Evolutionary conservation across 192 early-diverging fungal species (phyloP).

Genomic region (Rhizophagus sp.): DNA sequence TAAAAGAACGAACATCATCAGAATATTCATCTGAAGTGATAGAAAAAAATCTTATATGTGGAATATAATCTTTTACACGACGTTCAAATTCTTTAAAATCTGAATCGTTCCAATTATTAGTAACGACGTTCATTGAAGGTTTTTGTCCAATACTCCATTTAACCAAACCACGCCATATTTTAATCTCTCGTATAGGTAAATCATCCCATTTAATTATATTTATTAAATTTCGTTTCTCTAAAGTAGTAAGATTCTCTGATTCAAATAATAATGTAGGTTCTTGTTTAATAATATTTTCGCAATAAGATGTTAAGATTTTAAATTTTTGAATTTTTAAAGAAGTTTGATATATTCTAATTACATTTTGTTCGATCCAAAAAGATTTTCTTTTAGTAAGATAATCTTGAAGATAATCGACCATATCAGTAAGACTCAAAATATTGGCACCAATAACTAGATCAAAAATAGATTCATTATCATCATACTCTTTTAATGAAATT

Average conservation of each 20-base stretch:
- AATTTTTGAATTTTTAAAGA: not conserved
- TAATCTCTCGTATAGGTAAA: not conserved
- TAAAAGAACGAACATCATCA: not conserved
- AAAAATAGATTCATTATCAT: not conserved
- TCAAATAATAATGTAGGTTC: conserved; percentile 1
- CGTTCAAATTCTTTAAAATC: not conserved
- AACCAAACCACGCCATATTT: not conserved
- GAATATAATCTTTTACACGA: not conserved
- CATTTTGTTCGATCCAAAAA: not conserved
- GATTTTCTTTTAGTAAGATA: not conserved
- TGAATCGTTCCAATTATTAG: not conserved
- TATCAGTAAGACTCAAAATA: not conserved
- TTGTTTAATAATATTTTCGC: not conserved
- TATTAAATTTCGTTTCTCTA: not conserved
- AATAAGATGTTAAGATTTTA: not conserved
- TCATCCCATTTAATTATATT: not conserved
- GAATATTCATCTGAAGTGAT: not conserved
- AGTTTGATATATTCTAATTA: not conserved
- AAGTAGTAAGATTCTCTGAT: not conserved
- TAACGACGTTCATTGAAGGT: not conserved
- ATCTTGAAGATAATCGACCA: not conserved
- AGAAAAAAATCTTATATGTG: not conserved
- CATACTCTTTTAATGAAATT: not conserved
- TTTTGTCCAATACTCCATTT: not conserved
- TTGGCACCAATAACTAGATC: not conserved